Conservation (phyloP, 768 basidiomycete species). For the Crassisporium funariophilum region DNA sequence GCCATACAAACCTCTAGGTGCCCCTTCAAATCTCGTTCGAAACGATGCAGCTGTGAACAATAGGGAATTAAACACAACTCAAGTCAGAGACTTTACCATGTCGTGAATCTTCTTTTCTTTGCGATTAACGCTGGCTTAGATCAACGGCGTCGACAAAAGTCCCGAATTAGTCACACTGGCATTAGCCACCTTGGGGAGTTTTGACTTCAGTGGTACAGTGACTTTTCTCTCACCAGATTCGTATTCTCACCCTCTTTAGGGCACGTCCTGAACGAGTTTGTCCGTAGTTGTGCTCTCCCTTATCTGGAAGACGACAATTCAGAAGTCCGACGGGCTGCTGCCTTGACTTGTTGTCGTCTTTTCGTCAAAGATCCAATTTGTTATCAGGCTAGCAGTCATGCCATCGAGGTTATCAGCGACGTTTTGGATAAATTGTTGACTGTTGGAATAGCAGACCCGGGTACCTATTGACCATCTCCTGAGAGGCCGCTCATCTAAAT, state of each 20-base stretch:
- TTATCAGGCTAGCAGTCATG: constrained; percentile 93
- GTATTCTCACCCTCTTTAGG: constrained; percentile 45
- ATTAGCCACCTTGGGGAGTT: constrained; percentile 81
- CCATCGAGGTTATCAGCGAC: constrained; percentile 96
- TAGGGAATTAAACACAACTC: constrained; percentile 53
- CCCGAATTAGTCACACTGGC: constrained; percentile 80
- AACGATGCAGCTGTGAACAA: constrained; percentile 50
- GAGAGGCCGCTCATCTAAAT: constrained; percentile 2
- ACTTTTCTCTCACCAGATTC: background rate
- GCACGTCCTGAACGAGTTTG: constrained; percentile 94
- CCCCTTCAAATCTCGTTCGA: constrained; percentile 64
- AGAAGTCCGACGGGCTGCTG: constrained; percentile 88
- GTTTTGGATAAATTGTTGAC: constrained; percentile 96
- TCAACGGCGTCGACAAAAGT: constrained; percentile 56
- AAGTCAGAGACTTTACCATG: constrained; percentile 30
- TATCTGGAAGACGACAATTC: constrained; percentile 92
- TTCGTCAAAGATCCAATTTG: constrained; percentile 96
- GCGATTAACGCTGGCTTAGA: constrained; percentile 27
- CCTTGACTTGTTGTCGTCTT: constrained; percentile 86
- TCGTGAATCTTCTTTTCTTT: background rate
- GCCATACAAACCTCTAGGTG: constrained; percentile 85
- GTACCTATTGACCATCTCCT: constrained; percentile 40
- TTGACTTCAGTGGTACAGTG: constrained; percentile 91
- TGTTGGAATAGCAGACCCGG: constrained; percentile 95
- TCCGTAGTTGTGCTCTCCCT: constrained; percentile 86